phyloP scores from a whole-genome alignment of 1,284 basidiomycete species.

The Neolentinus lepideus region DNA sequence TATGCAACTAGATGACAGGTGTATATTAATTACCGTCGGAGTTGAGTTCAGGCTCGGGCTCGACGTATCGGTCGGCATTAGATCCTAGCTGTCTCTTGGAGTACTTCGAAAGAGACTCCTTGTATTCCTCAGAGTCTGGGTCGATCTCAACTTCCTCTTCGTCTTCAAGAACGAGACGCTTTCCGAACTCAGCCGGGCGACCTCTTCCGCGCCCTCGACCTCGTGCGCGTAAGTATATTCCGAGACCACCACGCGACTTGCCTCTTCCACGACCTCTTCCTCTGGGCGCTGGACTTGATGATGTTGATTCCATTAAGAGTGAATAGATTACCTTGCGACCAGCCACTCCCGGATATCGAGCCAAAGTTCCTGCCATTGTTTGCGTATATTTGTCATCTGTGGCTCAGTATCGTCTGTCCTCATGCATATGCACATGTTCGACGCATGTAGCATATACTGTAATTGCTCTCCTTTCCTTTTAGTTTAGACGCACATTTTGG shows the following conservation, averaged over 20 bases:
- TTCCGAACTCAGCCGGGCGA: slow-evolving; percentile 54
- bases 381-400: no score
- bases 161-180: slow-evolving; percentile 51
- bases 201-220: slow-evolving; percentile 52
- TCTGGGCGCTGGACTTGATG: slow-evolving; percentile 7
- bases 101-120: slow-evolving; percentile 43
- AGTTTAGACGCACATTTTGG: no score
- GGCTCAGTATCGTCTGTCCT: no score
- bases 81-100: slow-evolving; percentile 49
- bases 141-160: slow-evolving; percentile 46
- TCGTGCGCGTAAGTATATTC: slow-evolving; percentile 64
- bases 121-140: slow-evolving; percentile 32
- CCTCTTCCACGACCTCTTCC: slow-evolving; percentile 39
- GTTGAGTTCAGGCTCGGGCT: slow-evolving; percentile 55
- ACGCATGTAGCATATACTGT: no score
- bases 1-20: background rate
- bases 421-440: no score
- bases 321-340: background rate
- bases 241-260: slow-evolving; percentile 58
- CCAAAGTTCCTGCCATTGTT: no score
- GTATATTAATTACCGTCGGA: slow-evolving; percentile 48
- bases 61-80: slow-evolving; percentile 66
- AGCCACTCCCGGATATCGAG: no score
- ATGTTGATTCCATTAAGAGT: background rate
- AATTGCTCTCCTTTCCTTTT: no score